A percentile compares a stretch with the other conserved stretches of the same genome.
phyloP scores from a whole-genome alignment of 495 filamentous ascomycete genomes.

The Terfezia boudieri region DNA sequence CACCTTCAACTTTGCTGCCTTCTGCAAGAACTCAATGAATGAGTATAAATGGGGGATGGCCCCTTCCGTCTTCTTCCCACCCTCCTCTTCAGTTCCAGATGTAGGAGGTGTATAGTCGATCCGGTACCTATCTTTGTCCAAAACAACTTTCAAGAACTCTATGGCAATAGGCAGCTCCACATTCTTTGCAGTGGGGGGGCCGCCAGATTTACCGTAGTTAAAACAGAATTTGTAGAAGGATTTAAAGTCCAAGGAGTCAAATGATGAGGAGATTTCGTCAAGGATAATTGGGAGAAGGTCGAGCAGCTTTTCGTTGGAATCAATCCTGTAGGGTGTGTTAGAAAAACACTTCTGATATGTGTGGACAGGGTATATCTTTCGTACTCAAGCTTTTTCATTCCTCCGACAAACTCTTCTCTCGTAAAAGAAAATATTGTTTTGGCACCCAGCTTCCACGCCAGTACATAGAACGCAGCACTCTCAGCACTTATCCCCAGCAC shows the following conservation, averaged over 20 bases:
- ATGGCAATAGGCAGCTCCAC: conserved; percentile 9
- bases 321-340: conserved; percentile 6
- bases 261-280: background rate
- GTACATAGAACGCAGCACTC: conserved; percentile 11
- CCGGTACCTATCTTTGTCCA: conserved; percentile 8
- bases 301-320: conserved; percentile 10
- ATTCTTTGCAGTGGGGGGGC: conserved; percentile 10
- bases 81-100: background rate
- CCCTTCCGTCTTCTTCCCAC: background rate
- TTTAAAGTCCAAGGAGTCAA: conserved; percentile 8
- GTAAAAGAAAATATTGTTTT: conserved; percentile 9
- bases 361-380: background rate
- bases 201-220: conserved; percentile 11
- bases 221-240: conserved; percentile 18
- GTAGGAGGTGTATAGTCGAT: background rate
- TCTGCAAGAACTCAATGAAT: conserved; percentile 14
- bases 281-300: conserved; percentile 6
- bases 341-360: background rate
- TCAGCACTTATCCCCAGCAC: conserved; percentile 9
- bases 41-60: conserved; percentile 13
- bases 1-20: conserved; percentile 8
- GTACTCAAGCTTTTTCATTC: conserved; percentile 11
- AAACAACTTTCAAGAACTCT: conserved; percentile 9
- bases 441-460: conserved; percentile 11
- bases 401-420: conserved; percentile 9